Evolutionary conservation across 192 early-diverging fungal species (phyloP), one percentile per base, ranked within the genome.

Genomic region (Coemansia sp.): DNA sequence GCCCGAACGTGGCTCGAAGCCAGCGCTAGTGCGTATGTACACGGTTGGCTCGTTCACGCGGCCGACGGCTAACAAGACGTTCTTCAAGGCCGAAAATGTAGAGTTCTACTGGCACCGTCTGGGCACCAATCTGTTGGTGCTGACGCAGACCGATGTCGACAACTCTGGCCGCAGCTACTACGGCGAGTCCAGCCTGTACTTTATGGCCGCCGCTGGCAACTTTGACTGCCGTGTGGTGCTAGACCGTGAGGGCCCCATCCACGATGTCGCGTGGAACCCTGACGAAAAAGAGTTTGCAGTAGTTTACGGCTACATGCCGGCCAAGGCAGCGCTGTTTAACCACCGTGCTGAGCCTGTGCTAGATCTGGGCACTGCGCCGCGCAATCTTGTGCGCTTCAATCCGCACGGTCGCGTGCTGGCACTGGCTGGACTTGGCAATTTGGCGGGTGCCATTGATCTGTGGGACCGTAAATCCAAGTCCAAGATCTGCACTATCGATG

Each of bases 251-350:
- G 96, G 95, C 10, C 90, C 96, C 21, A 90, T 99, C 60, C 97
- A 99, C 66, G 93, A 95, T 76, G 94, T 99, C 5, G 81, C 88
- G 7, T 99, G 97, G 97, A 85, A 82, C 63, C 97, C 97, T 15
- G 90, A 86, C 58, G 91, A 90, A n/a, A 97, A 96, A 70, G 97
- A 99, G 82, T 99, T 97, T 86, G 88, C 90, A 25, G 97, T 98
- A 5, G 81, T 92, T 20, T 97, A 97, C 72, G 97, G 97, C 46
- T 89, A 80, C 36, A 97, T 97, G 93, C 95, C 90, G 24, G 84
- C 96, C 17, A 92, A 95, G 80, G 84, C 93, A 8, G 95, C 91
- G 6, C 80, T 99, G 61, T 99, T 96, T 71, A 90, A 96, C 67
- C 93, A 94, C 63, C 88, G 91, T 40, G 91, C 92, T 21, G 85